Percentiles rank a stretch among this genome's conserved stretches.
Evolutionary conservation across 805 yeast species (phyloP).

Genomic region (Saccharomyces mikatae): DNA sequence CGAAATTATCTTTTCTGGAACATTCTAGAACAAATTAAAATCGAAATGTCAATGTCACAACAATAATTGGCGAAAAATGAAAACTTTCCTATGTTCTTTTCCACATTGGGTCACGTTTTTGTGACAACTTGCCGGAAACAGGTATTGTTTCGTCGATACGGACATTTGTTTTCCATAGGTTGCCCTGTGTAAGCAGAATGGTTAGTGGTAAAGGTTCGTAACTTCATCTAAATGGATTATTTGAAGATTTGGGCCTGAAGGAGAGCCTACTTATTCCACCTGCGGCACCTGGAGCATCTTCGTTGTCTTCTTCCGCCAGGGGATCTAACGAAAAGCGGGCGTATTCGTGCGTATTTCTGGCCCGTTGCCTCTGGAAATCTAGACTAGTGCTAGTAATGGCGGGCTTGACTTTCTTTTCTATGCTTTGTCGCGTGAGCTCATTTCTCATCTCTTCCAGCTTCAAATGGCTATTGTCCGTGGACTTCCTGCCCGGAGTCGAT

Average conservation of each 20-base stretch:
- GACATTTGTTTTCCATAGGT: neutral
- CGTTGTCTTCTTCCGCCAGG: conserved; percentile 24
- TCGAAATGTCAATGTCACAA: no score
- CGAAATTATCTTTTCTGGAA: neutral
- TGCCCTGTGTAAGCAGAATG: neutral
- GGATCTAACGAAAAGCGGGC: conserved; percentile 12
- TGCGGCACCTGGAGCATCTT: neutral
- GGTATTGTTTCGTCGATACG: neutral
- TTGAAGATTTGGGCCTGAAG: neutral
- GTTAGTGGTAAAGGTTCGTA: neutral
- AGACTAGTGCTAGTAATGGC: conserved; percentile 8
- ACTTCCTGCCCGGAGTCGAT: conserved; percentile 29
- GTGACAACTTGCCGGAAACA: neutral
- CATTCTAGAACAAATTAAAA: neutral
- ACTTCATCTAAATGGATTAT: neutral
- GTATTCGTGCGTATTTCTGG: conserved; percentile 6
- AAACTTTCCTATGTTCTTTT: no score
- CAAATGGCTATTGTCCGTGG: conserved; percentile 29
- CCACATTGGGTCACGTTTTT: neutral
- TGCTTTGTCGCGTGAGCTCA: neutral
- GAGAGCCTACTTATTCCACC: neutral
- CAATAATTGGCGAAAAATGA: no score
- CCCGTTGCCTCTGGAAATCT: conserved; percentile 8
- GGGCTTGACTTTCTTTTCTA: conserved; percentile 1
- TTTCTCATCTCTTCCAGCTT: conserved; percentile 6